Conservation (phyloP, 345 rosid genomes). For the Adansonia digitata region DNA sequence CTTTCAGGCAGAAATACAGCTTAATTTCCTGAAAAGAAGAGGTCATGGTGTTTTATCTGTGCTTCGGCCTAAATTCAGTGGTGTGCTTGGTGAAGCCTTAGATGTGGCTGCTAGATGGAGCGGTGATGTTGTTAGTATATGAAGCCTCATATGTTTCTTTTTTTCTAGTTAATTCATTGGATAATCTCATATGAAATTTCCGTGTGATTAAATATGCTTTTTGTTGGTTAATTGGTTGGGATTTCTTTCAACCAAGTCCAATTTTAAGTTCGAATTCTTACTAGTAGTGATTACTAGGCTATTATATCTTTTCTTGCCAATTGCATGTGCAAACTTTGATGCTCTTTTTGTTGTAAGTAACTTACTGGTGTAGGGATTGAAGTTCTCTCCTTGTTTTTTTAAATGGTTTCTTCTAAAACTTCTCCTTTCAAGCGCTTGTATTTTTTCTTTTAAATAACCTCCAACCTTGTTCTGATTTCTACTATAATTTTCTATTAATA, state of each 20-base stretch:
- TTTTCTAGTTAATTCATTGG: slow-evolving; percentile 4
- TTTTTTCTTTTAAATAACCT: background rate
- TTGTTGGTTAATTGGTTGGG: slow-evolving; percentile 5
- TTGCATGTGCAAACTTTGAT: background rate
- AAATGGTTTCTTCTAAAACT: background rate
- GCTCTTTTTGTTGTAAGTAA: background rate
- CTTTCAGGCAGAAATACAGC: slow-evolving; percentile 93
- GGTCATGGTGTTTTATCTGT: slow-evolving; percentile 93
- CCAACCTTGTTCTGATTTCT: slow-evolving; percentile 2
- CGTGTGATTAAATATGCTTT: slow-evolving; percentile 5
- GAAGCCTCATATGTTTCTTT: slow-evolving; percentile 4
- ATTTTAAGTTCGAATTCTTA: background rate
- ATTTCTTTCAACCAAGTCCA: background rate
- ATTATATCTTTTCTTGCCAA: background rate
- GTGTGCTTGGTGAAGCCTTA: slow-evolving; percentile 92
- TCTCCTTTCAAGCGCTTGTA: background rate
- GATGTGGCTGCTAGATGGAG: slow-evolving; percentile 97
- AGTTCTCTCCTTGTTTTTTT: background rate
- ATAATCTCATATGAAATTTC: background rate
- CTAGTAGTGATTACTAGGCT: background rate
- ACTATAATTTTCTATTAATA: background rate
- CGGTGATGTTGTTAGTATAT: slow-evolving; percentile 91
- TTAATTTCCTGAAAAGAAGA: slow-evolving; percentile 89
- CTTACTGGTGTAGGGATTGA: background rate
- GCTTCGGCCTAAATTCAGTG: slow-evolving; percentile 87